Percentiles rank a stretch among this genome's conserved stretches.
These are phyloP conservation scores for Osmanthus fragrans DNA, from an alignment of 257 asterid genomes.

Conservation along the genomic window DNA sequence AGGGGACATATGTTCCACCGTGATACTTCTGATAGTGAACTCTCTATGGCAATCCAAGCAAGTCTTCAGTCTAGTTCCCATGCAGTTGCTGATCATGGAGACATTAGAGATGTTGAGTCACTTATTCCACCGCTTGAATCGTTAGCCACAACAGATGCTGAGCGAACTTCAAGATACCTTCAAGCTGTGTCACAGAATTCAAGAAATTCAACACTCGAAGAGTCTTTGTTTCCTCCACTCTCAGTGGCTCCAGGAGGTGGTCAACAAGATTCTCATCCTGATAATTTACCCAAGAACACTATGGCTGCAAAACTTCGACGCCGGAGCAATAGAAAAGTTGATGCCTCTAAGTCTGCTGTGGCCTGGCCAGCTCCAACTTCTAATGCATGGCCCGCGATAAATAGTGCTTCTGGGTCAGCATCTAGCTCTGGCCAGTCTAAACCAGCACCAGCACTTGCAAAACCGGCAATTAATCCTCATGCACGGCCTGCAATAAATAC, in stretches of 20 bases:
- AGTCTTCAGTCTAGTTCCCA: conserved; percentile 57
- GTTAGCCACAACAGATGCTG: conserved; percentile 45
- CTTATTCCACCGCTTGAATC: conserved; percentile 61
- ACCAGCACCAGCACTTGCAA: conserved; percentile 4
- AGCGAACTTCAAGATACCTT: conserved; percentile 65
- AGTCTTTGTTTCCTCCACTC: conserved; percentile 85
- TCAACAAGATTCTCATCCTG: conserved; percentile 53
- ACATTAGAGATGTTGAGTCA: conserved; percentile 45
- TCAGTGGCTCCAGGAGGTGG: conserved; percentile 50
- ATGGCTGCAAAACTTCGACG: conserved; percentile 76
- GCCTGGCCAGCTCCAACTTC: conserved; percentile 55
- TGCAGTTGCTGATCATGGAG: conserved; percentile 37
- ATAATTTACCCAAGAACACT: conserved; percentile 40
- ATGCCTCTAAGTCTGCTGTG: conserved; percentile 41
- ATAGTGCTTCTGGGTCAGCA: conserved; percentile 51
- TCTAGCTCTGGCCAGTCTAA: conserved; percentile 53
- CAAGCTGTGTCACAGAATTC: conserved; percentile 72
- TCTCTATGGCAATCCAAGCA: conserved; percentile 81
- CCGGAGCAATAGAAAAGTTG: conserved; percentile 39
- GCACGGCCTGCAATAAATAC: conserved; percentile 61
- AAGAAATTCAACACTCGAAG: conserved; percentile 58
- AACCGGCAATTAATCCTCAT: conserved; percentile 13
- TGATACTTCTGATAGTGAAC: conserved; percentile 65
- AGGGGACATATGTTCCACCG: conserved; percentile 73
- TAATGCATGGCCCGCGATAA: conserved; percentile 57